Base-by-base conservation (phyloP, 1,139 yeast genomes). In the Yamadazyma atlantica region DNA sequence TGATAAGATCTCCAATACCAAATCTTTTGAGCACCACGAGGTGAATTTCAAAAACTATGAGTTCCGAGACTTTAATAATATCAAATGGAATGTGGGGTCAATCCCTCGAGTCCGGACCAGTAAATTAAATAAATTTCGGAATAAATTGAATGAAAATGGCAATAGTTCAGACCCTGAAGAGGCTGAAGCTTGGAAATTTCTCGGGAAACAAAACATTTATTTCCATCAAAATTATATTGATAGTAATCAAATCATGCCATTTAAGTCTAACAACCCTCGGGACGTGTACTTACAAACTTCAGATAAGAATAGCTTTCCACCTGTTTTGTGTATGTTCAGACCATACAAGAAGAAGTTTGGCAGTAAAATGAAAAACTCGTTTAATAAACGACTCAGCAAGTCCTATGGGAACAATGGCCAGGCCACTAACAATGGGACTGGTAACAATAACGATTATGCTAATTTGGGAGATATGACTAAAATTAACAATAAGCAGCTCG, bases 321-420 rank as follows among this genome's bases (percentile, higher is more conserved):
- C 70, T 1, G 74, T 77, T 0, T 42, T 77, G 31, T 75, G 75
- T 0, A 53, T 76, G 36, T 79, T 76, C 46, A 61, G 85, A 42
- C 84, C 83, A 0, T 69, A 73, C 45, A 82, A 78, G 43, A 53
- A 64, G 28, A 64, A 68, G 29, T 50, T 69, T 1, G 65, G 66
- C 40, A 73, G 71, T 40, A 68, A 66, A 38, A 42, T 78, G 3
- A 57, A 75, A 14, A 51, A 51, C 34, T 39, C 53, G 1, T 38
- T 58, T 14, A 51, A 50, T 26, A 51, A 49, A 36, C 44, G 47
- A 34, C 40, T 43, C n/a, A 42, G 41, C 34, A 42, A 34, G 25
- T 29, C 34, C 21, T 9, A 35, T 32, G 13, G 16, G 4, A 13
- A 14, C 10, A n/a, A 10, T 14, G 30, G 17, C 5, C 21, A 28